Evolutionary conservation across 495 filamentous ascomycete species (phyloP).

Genomic region (Chaetomium cochliodes): DNA sequence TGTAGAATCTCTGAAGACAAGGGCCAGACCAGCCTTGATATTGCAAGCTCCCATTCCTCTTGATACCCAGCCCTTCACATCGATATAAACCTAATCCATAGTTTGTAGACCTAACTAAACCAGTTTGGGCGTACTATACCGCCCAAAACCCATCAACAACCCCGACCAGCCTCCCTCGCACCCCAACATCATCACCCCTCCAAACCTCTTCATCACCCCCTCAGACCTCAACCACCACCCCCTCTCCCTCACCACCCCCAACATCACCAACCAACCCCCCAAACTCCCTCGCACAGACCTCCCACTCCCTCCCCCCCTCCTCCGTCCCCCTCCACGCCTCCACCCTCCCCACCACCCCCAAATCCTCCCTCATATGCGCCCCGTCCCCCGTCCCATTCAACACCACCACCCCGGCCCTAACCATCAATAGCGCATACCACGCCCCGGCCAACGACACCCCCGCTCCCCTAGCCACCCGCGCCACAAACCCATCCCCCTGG

Average conservation of each 20-base stretch:
- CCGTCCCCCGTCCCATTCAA: slow-evolving; percentile 68
- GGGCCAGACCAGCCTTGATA: no score
- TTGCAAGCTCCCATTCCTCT: no score
- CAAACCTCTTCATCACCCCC: no score
- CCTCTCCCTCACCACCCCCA: not conserved
- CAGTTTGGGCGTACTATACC: no score
- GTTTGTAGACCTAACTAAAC: no score
- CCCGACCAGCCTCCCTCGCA: not conserved
- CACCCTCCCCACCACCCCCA: slow-evolving; percentile 55
- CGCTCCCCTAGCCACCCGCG: slow-evolving; percentile 50
- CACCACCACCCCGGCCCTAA: slow-evolving; percentile 55
- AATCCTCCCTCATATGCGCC: slow-evolving; percentile 63
- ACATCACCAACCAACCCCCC: slow-evolving; percentile 28
- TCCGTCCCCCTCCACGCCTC: slow-evolving; percentile 47
- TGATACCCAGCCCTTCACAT: no score
- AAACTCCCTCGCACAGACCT: slow-evolving; percentile 46
- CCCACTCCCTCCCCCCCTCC: slow-evolving; percentile 47
- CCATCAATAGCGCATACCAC: slow-evolving; percentile 66
- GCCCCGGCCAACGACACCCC: slow-evolving; percentile 51
- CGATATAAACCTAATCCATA: no score
- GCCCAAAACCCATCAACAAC: not conserved
- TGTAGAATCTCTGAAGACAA: no score
- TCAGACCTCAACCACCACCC: no score
- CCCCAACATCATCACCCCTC: no score
- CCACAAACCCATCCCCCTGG: slow-evolving; percentile 44